A percentile compares a stretch with the other conserved stretches of the same genome.
Evolutionary conservation across 352 stramenopile species (phyloP).

Genomic region (Proteromonas lacertae): DNA sequence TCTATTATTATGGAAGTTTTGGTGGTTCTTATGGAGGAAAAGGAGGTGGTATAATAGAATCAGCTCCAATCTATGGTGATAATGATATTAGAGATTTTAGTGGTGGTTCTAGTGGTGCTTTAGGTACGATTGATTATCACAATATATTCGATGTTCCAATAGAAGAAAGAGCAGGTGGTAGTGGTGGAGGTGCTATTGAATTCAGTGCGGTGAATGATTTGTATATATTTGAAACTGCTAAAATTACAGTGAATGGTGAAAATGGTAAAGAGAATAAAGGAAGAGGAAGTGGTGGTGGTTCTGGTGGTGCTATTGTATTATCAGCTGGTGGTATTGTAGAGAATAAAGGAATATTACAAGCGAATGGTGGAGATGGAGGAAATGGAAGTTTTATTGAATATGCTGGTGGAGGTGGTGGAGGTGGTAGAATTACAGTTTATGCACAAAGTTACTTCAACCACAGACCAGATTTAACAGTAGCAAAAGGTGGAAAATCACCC

Average conservation of each 20-base stretch:
- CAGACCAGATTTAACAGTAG: conserved; percentile 1
- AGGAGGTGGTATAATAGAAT: conserved; percentile 17
- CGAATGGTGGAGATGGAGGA: conserved; percentile 33
- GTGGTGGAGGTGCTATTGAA: conserved; percentile 40
- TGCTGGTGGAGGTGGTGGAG: conserved; percentile 19
- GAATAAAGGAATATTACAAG: conserved; percentile 25
- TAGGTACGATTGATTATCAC: conserved; percentile 34
- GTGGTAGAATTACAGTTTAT: conserved; percentile 23
- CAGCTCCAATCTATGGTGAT: conserved; percentile 11
- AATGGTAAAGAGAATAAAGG: conserved; percentile 13
- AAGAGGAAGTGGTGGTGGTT: conserved; percentile 21
- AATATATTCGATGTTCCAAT: conserved; percentile 5
- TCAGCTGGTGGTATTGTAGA: no score
- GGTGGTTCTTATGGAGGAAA: conserved; percentile 16
- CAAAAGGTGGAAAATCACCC: background rate
- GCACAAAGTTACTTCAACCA: conserved; percentile 8
- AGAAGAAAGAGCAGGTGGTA: conserved; percentile 30
- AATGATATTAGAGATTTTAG: conserved; percentile 29
- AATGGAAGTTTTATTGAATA: conserved; percentile 7
- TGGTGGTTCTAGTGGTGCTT: conserved; percentile 48
- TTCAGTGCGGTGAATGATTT: conserved; percentile 68
- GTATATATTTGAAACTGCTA: conserved; percentile 27
- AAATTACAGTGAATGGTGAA: conserved; percentile 29
- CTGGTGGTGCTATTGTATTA: conserved; percentile 19
- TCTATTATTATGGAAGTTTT: conserved; percentile 9